A percentile compares a stretch with the other conserved stretches of the same genome.
These are phyloP conservation scores for Syzygium aqueum DNA, from an alignment of 345 rosid species.

Conservation along the genomic window DNA sequence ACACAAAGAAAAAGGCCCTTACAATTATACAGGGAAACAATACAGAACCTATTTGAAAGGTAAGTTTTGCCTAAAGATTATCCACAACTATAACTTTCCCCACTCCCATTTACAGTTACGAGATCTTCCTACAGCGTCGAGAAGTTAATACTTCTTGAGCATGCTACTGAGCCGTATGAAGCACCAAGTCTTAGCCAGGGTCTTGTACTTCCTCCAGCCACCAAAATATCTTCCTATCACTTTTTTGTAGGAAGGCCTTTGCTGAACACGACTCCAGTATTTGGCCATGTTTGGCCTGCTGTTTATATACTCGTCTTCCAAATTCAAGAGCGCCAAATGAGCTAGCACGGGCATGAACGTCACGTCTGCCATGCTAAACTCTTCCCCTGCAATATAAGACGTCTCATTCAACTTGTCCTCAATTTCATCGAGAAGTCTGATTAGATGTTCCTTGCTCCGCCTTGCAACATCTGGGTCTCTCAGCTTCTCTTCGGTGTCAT, in stretches of 20 bases:
- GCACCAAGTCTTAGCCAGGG: slow-evolving; percentile 64
- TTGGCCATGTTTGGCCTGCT: slow-evolving; percentile 53
- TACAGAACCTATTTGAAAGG: neutral
- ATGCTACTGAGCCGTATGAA: slow-evolving; percentile 44
- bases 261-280: slow-evolving; percentile 62
- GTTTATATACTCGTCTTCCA: slow-evolving; percentile 61
- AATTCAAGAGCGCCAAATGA: slow-evolving; percentile 47
- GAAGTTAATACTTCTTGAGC: slow-evolving; percentile 45
- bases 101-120: neutral
- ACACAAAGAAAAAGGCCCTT: neutral
- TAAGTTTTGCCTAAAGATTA: neutral
- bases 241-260: slow-evolving; percentile 63
- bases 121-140: neutral
- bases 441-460: slow-evolving; percentile 52
- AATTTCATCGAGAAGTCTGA: slow-evolving; percentile 55
- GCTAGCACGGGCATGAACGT: slow-evolving; percentile 66
- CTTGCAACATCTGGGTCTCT: slow-evolving; percentile 32
- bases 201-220: slow-evolving; percentile 29
- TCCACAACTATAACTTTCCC: neutral
- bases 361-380: slow-evolving; percentile 82
- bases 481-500: slow-evolving; percentile 63
- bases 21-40: neutral
- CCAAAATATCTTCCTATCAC: slow-evolving; percentile 61
- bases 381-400: slow-evolving; percentile 52
- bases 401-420: slow-evolving; percentile 47